Evolutionary conservation across 2,329 filamentous ascomycete species (phyloP).

Genomic region (Cytospora piceae): DNA sequence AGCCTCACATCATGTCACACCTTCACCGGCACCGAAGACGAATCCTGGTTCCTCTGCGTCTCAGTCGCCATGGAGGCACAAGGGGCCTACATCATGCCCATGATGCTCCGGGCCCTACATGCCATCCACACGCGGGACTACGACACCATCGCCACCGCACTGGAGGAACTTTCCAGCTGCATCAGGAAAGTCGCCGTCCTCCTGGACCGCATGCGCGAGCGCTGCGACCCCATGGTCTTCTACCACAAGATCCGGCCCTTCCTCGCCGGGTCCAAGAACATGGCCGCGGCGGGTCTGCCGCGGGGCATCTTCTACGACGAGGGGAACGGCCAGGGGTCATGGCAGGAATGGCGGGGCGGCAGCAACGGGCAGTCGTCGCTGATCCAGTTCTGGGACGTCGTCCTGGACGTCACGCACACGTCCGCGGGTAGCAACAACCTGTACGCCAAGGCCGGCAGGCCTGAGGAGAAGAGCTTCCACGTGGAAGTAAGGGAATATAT

Average conservation of each 20-base stretch:
- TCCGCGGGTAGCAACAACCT: slow-evolving; percentile 43
- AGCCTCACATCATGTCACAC: slow-evolving; percentile 75
- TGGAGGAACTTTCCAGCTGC: slow-evolving; percentile 67
- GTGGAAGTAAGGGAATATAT: slow-evolving; percentile 84
- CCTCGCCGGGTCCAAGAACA: slow-evolving; percentile 89
- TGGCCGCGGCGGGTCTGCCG: slow-evolving; percentile 81
- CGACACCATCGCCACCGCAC: slow-evolving; percentile 61
- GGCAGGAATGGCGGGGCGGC: slow-evolving; percentile 81
- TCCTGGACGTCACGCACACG: slow-evolving; percentile 79
- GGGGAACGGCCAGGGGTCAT: slow-evolving; percentile 66
- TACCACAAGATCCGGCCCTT: slow-evolving; percentile 89
- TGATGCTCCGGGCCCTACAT: slow-evolving; percentile 77
- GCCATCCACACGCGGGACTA: slow-evolving; percentile 67
- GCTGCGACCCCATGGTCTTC: slow-evolving; percentile 84
- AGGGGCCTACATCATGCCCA: slow-evolving; percentile 73
- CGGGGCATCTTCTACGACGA: slow-evolving; percentile 84
- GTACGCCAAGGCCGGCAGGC: slow-evolving; percentile 31
- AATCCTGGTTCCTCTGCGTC: slow-evolving; percentile 92
- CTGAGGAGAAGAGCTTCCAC: slow-evolving; percentile 47
- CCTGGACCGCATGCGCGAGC: slow-evolving; percentile 84
- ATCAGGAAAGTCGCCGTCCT: slow-evolving; percentile 70
- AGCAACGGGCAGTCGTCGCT: slow-evolving; percentile 93
- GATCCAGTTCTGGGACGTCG: slow-evolving; percentile 90
- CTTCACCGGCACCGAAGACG: slow-evolving; percentile 85
- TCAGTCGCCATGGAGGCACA: slow-evolving; percentile 89